Conservation (phyloP, 495 filamentous ascomycete genomes). For the Penicillium steckii region DNA sequence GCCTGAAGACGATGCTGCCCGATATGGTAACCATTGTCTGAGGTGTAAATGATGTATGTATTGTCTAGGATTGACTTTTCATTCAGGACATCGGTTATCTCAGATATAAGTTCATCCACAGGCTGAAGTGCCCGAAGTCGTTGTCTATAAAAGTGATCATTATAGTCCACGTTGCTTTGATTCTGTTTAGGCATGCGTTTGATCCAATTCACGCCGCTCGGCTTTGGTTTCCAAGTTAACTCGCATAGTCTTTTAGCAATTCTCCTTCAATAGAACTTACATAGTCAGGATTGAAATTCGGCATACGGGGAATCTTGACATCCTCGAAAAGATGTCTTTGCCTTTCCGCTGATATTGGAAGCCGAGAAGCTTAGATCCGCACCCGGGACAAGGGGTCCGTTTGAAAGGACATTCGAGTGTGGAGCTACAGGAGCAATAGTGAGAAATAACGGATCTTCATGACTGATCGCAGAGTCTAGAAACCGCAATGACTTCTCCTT, state of each 20-base stretch:
- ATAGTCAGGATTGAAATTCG: conserved; percentile 24
- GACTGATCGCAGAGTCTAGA: conserved; percentile 46
- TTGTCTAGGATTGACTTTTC: conserved; percentile 50
- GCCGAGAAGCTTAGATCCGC: background rate
- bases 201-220: conserved; percentile 60
- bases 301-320: conserved; percentile 5
- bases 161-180: conserved; percentile 52
- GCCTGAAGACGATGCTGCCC: conserved; percentile 63
- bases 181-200: conserved; percentile 42
- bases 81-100: conserved; percentile 45
- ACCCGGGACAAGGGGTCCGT: conserved; percentile 7
- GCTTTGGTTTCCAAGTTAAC: conserved; percentile 37
- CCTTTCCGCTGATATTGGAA: conserved; percentile 2
- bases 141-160: conserved; percentile 57
- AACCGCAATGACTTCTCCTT: conserved; percentile 53
- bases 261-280: conserved; percentile 14
- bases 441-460: conserved; percentile 54
- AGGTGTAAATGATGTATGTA: conserved; percentile 64
- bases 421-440: conserved; percentile 57
- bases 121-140: conserved; percentile 55
- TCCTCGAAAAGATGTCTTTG: conserved; percentile 11
- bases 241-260: conserved; percentile 38
- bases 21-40: conserved; percentile 69
- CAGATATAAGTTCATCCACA: conserved; percentile 62
- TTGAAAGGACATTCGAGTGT: conserved; percentile 50